phyloP scores from a whole-genome alignment of 1,284 basidiomycete genomes.

The Anthracocystis panici-leucophaei region DNA sequence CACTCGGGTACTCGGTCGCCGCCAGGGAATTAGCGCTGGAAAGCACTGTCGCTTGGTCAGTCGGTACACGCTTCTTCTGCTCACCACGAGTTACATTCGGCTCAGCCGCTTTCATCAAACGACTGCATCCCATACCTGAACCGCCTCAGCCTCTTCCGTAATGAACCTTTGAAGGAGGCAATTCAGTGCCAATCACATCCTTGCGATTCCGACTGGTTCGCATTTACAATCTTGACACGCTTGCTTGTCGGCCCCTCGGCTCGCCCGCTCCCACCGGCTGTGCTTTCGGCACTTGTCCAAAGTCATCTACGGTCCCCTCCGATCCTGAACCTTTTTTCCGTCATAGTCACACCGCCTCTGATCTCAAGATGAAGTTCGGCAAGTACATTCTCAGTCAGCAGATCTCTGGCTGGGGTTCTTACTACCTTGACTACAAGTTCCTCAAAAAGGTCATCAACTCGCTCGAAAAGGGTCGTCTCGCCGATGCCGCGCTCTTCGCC shows the following conservation, averaged over 20 bases:
- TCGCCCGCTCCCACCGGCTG: background rate
- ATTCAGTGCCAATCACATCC: background rate
- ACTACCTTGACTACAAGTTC: conserved; percentile 98
- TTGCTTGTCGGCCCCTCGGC: background rate
- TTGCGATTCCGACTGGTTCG: background rate
- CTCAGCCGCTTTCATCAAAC: no score
- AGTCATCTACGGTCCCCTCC: background rate
- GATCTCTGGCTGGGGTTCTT: conserved; percentile 94
- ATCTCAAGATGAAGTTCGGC: conserved; percentile 80
- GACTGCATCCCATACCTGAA: background rate
- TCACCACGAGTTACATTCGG: no score
- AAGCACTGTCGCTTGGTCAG: no score
- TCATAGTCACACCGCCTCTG: background rate
- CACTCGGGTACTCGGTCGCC: no score
- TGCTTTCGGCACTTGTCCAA: background rate
- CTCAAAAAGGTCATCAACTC: conserved; percentile 99
- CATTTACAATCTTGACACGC: background rate
- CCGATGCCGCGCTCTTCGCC: conserved; percentile 87
- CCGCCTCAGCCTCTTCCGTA: background rate
- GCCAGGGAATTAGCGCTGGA: no score
- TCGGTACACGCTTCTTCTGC: no score
- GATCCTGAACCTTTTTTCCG: background rate
- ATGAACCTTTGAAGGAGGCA: conserved; percentile 3
- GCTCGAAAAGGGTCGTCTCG: conserved; percentile 88
- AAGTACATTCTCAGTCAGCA: conserved; percentile 97